Percentiles rank a stretch among this genome's conserved stretches.
Conservation (phyloP, 164 flowering plant genomes). For the Magnolia officinalis region DNA sequence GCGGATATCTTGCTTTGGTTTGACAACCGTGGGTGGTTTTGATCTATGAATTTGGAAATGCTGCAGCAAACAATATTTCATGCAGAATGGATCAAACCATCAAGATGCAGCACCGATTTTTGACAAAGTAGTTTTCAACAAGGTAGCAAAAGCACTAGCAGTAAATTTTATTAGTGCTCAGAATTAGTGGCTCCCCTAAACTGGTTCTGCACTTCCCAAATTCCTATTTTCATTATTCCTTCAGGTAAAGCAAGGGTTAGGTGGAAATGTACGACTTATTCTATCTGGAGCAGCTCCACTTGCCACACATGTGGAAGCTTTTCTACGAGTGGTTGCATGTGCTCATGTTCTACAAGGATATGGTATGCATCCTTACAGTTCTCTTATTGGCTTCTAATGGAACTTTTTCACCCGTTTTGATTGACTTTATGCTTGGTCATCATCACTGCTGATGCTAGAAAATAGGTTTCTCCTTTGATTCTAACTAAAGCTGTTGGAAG, state of each 20-base stretch:
- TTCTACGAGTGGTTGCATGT: slow-evolving; percentile 85
- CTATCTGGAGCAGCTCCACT: slow-evolving; percentile 98
- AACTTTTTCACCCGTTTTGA: background rate
- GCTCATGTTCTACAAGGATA: slow-evolving; percentile 96
- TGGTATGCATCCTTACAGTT: slow-evolving; percentile 42
- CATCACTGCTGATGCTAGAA: background rate
- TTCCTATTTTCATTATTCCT: background rate
- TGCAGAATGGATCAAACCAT: slow-evolving; percentile 67
- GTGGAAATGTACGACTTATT: slow-evolving; percentile 83
- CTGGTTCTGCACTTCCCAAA: background rate
- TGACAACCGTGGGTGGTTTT: slow-evolving; percentile 3
- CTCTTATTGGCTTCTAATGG: background rate
- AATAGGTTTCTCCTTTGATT: background rate
- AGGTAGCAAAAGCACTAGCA: slow-evolving; percentile 41
- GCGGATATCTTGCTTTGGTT: background rate
- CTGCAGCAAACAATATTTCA: slow-evolving; percentile 61
- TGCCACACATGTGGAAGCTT: slow-evolving; percentile 74
- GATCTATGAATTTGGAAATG: slow-evolving; percentile 12
- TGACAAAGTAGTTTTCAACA: slow-evolving; percentile 76
- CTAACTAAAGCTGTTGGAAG: background rate
- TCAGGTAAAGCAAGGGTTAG: slow-evolving; percentile 88
- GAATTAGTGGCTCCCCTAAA: background rate
- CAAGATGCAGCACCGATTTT: slow-evolving; percentile 66
- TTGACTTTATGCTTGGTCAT: background rate
- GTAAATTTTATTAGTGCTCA: background rate